phyloP scores from a whole-genome alignment of 805 yeast genomes.

The Ogataea sp. region DNA sequence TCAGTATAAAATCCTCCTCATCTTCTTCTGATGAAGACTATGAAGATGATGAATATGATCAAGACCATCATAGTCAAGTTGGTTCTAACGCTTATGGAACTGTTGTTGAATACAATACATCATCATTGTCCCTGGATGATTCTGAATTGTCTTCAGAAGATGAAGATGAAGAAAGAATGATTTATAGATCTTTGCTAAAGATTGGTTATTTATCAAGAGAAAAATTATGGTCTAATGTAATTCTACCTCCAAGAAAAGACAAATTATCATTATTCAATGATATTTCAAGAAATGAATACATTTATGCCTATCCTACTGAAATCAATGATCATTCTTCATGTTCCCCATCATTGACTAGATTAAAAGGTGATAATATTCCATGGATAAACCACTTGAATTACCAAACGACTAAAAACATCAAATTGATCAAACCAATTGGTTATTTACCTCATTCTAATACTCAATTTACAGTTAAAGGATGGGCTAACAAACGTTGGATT shows the following conservation, averaged over 20 bases:
- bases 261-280: background rate
- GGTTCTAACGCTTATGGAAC: background rate
- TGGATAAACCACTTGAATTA: constrained; percentile 14
- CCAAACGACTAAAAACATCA: background rate
- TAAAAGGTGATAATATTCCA: constrained; percentile 15
- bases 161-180: constrained; percentile 2
- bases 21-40: too few relatives aligned
- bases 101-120: background rate
- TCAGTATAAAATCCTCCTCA: constrained; percentile 5
- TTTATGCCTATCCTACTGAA: too few relatives aligned
- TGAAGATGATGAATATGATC: background rate
- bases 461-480: constrained; percentile 44
- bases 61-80: constrained; percentile 3
- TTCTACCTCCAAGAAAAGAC: constrained; percentile 45
- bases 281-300: too few relatives aligned
- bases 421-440: constrained; percentile 21
- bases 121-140: too few relatives aligned
- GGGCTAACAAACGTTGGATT: constrained; percentile 39
- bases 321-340: too few relatives aligned
- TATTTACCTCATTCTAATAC: constrained; percentile 11
- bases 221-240: constrained; percentile 45
- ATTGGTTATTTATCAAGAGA: constrained; percentile 37
- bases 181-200: constrained; percentile 15
- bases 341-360: constrained; percentile 19
- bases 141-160: background rate